Conservation (phyloP, 1,284 basidiomycete species). For the Abortiporus biennis region DNA sequence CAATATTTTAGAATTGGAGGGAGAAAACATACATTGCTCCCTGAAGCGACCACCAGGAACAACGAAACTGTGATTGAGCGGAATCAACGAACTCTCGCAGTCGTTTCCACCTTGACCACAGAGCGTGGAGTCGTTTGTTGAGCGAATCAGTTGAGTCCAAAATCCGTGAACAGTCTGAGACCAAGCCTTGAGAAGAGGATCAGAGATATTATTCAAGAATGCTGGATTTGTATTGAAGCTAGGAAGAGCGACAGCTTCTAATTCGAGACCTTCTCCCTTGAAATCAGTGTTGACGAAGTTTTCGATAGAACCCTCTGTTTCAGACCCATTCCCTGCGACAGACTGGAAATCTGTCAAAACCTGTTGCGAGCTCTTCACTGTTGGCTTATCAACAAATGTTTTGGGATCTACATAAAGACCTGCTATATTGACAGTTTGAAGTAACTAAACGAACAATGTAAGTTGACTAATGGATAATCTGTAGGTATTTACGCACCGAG, state of each 20-base stretch:
- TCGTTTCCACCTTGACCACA: conserved; percentile 46
- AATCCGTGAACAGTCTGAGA: conserved; percentile 74
- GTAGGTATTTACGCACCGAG: conserved; percentile 38
- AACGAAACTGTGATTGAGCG: conserved; percentile 86
- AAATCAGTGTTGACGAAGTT: conserved; percentile 78
- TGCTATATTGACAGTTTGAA: conserved; percentile 84
- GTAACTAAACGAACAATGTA: conserved; percentile 39
- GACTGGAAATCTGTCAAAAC: conserved; percentile 69
- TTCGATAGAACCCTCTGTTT: conserved; percentile 56
- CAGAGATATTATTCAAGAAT: conserved; percentile 68
- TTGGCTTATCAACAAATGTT: conserved; percentile 91
- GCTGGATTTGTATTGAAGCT: conserved; percentile 62
- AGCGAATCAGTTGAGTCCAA: conserved; percentile 76
- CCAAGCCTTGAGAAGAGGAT: conserved; percentile 70
- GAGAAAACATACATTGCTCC: conserved; percentile 50
- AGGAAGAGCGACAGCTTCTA: conserved; percentile 56
- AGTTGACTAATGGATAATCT: background rate
- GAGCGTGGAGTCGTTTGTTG: conserved; percentile 65
- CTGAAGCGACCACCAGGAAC: conserved; percentile 79
- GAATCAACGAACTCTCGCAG: conserved; percentile 83
- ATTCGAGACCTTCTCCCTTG: conserved; percentile 79
- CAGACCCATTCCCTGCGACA: conserved; percentile 33
- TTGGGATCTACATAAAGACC: conserved; percentile 78
- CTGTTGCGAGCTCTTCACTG: conserved; percentile 52
- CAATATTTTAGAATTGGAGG: background rate